phyloP scores from a whole-genome alignment of 108 stramenopile species.

The Cyclotella kingstonii region DNA sequence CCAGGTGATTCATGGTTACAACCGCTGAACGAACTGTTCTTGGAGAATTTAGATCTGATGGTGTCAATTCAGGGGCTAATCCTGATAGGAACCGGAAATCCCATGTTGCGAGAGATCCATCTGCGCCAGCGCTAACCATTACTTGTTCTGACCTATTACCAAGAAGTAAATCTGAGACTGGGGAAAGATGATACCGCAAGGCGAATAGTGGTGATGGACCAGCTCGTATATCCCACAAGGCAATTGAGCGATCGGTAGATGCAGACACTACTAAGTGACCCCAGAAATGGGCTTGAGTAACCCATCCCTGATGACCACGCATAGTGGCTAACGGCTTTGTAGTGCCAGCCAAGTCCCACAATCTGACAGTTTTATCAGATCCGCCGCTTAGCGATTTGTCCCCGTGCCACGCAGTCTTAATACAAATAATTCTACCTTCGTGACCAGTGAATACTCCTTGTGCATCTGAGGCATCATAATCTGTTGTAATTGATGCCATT shows the following conservation, averaged over 20 bases:
- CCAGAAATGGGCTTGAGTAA: conserved; percentile 79
- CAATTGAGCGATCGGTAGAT: conserved; percentile 79
- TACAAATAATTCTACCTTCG: conserved; percentile 67
- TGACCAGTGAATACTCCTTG: conserved; percentile 74
- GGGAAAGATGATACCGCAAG: conserved; percentile 71
- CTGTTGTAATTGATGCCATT: conserved; percentile 18
- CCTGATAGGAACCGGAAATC: conserved; percentile 75
- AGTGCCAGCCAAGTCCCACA: conserved; percentile 75
- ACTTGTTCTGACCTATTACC: conserved; percentile 76
- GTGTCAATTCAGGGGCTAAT: conserved; percentile 2
- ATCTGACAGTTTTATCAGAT: conserved; percentile 71
- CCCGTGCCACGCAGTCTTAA: conserved; percentile 88
- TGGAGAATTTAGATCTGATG: conserved; percentile 8
- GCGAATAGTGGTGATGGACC: conserved; percentile 70
- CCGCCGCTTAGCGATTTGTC: conserved; percentile 81
- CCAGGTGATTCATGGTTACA: conserved; percentile 44
- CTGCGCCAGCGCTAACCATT: conserved; percentile 76
- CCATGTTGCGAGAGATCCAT: conserved; percentile 85
- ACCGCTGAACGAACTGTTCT: conserved; percentile 56
- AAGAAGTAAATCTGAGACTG: conserved; percentile 74
- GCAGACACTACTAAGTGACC: conserved; percentile 86
- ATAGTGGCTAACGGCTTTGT: conserved; percentile 61
- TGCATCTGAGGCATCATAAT: conserved; percentile 61
- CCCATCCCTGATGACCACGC: conserved; percentile 79
- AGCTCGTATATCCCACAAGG: conserved; percentile 80